Percentiles rank a stretch among this genome's conserved stretches.
phyloP scores from a whole-genome alignment of 495 filamentous ascomycete genomes.

The Massariosphaeria phaeospora region DNA sequence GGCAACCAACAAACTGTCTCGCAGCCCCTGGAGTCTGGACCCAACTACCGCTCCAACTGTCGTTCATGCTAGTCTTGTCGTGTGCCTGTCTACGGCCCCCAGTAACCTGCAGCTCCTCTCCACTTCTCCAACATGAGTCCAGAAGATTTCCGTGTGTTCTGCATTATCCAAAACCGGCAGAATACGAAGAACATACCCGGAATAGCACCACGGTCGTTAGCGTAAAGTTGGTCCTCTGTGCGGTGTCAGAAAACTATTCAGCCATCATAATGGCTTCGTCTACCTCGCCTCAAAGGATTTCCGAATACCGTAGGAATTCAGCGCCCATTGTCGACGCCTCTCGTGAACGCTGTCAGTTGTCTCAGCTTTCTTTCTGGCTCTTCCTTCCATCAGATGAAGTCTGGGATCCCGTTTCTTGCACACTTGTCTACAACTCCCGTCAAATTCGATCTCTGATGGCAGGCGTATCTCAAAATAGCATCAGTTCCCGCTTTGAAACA shows the following conservation, averaged over 20 bases:
- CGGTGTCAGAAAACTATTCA: no score
- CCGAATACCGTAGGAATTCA: no score
- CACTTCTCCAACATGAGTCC: background rate
- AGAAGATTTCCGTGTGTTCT: background rate
- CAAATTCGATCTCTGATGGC: background rate
- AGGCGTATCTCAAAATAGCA: slow-evolving; percentile 25
- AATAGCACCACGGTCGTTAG: no score
- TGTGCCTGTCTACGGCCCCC: background rate
- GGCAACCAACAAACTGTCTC: background rate
- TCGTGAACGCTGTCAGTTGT: background rate
- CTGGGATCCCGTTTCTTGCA: slow-evolving; percentile 1
- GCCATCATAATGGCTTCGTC: background rate
- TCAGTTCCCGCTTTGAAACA: slow-evolving; percentile 29
- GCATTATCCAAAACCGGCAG: background rate
- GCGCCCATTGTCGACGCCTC: background rate
- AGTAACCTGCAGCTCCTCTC: background rate
- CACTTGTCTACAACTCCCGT: background rate
- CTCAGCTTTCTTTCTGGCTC: slow-evolving; percentile 2
- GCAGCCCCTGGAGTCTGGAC: background rate
- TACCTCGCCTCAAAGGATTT: background rate
- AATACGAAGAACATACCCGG: no score
- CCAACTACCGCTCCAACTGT: slow-evolving; percentile 8
- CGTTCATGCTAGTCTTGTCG: slow-evolving; percentile 4
- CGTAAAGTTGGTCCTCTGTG: no score
- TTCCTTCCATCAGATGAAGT: background rate